Evolutionary conservation across 1,284 basidiomycete genomes (phyloP), one percentile per base, ranked within the genome.

Genomic region (Melampsora americana): DNA sequence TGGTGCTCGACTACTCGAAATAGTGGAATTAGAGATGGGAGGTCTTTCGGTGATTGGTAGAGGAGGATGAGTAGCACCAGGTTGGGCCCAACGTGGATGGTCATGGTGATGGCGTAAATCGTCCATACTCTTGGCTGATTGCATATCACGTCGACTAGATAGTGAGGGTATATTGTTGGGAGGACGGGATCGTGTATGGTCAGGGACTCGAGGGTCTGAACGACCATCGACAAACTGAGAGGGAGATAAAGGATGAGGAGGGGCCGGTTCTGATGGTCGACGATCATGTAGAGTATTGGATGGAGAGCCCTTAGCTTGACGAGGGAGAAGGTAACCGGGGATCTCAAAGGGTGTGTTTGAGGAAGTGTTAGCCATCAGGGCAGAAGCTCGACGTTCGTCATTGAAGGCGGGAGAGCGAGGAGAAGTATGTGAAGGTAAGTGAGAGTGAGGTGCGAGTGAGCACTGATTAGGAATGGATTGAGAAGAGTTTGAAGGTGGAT

Each of bases 41-140:
- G 60, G 44, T 23, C 59, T 62, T 56, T 69, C 67, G n/a, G 18
- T 56, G 0, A 11, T 20, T 26, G 74, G 74, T 20, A 77, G 67
- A n/a, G 74, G 74, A 16, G 74, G 74, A 50, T 75, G 66, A 42
- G 53, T 42, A 32, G 56, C n/a, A 28, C 48, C 60, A 39, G 67
- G 44, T 30, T 46, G 50, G 11, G 48, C 32, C 35, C 67, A 48
- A 20, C 59, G 66, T 44, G 56, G 65, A n/a, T 53, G 42, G 12
- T 76, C 66, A 28, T n/a, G n/a, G 5, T 60, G 71, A 39, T 7
- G 26, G 18, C 68, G 56, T 5, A 77, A 50, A 12, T 77, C 74
- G 39, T 77, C 74, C 74, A 77, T 77, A 66, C 74, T 77, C 44
- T 77, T 77, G 32, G 61, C 67, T 16, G 67, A 6, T 5, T 69